Evolutionary conservation across 495 filamentous ascomycete species (phyloP).

Genomic region (Astrothelium subdiscretum): DNA sequence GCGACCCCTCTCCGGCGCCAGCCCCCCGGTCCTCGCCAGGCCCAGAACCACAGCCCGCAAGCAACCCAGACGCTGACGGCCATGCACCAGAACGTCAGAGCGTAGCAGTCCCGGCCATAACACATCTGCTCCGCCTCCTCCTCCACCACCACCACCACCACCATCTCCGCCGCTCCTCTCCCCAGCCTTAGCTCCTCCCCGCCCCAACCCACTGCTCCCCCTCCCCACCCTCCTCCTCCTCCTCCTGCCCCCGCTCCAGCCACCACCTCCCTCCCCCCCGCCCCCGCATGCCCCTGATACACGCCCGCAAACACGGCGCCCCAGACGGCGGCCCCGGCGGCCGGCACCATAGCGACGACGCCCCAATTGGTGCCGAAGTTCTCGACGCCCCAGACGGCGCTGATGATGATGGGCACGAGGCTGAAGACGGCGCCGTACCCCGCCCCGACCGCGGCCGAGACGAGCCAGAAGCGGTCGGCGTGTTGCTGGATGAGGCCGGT

Average conservation of each 20-base stretch:
- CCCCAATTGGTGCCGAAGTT: slow-evolving; percentile 99
- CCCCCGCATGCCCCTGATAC: slow-evolving; percentile 48
- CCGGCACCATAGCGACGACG: slow-evolving; percentile 83
- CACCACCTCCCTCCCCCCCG: too few species aligned
- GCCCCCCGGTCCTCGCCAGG: slow-evolving; percentile 65
- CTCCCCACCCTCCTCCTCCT: slow-evolving; percentile 31
- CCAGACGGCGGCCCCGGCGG: slow-evolving; percentile 74
- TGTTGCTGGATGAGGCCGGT: slow-evolving; percentile 56
- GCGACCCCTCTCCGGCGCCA: slow-evolving; percentile 72
- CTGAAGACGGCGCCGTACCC: slow-evolving; percentile 90
- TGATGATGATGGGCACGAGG: slow-evolving; percentile 79
- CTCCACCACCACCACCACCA: slow-evolving; percentile 18
- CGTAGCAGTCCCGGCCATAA: slow-evolving; percentile 71
- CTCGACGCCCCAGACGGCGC: slow-evolving; percentile 92
- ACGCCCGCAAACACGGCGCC: slow-evolving; percentile 68
- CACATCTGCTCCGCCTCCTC: slow-evolving; percentile 43
- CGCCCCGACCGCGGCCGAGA: slow-evolving; percentile 68
- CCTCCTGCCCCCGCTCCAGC: too few species aligned
- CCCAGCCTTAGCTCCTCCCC: slow-evolving; percentile 8
- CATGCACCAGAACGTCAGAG: slow-evolving; percentile 67
- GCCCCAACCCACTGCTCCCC: slow-evolving; percentile 19
- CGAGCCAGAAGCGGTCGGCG: slow-evolving; percentile 61
- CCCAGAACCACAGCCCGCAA: slow-evolving; percentile 56
- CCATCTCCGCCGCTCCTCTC: slow-evolving; percentile 16
- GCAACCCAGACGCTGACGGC: slow-evolving; percentile 67